These are phyloP conservation scores for Macrophomina phaseolina DNA, from an alignment of 2,329 filamentous ascomycete species.

Conservation along the genomic window DNA sequence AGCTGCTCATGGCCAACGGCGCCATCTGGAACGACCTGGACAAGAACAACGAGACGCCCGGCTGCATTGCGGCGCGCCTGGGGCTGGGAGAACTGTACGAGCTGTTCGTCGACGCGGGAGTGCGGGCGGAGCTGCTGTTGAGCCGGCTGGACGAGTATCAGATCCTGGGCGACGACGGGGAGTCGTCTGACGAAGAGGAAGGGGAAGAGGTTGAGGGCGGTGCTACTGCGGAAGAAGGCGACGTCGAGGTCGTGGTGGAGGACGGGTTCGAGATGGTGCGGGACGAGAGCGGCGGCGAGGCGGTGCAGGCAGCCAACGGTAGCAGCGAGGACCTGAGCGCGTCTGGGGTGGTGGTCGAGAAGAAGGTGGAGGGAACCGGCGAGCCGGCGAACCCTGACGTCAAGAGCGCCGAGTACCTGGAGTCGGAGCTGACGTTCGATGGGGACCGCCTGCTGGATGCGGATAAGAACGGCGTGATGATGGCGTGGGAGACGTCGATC, in stretches of 20 bases:
- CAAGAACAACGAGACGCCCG: constrained; percentile 83
- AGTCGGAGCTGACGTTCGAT: constrained; percentile 55
- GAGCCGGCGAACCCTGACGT: constrained; percentile 43
- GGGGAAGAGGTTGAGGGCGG: constrained; percentile 29
- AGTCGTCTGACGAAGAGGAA: constrained; percentile 52
- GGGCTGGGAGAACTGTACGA: constrained; percentile 76
- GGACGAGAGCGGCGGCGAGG: constrained; percentile 30
- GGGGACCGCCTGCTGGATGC: constrained; percentile 54
- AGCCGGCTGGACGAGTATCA: constrained; percentile 83
- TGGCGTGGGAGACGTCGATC: constrained; percentile 59
- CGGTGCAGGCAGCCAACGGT: no score
- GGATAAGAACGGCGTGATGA: constrained; percentile 59
- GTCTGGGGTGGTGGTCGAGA: constrained; percentile 26
- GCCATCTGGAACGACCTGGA: constrained; percentile 99
- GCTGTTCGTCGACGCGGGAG: constrained; percentile 85
- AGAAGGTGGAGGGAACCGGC: constrained; percentile 45
- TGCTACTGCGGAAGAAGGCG: neutral
- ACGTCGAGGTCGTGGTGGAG: constrained; percentile 55
- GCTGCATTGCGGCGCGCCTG: constrained; percentile 77
- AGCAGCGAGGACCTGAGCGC: constrained; percentile 12
- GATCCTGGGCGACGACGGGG: constrained; percentile 65
- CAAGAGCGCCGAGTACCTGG: constrained; percentile 45
- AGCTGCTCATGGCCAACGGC: constrained; percentile 80
- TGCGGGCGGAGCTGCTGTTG: constrained; percentile 86
- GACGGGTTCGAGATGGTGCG: constrained; percentile 52